Evolutionary conservation across 306 rosid species (phyloP), one percentile per base, ranked within the genome.

Genomic region (Rosa chinensis): DNA sequence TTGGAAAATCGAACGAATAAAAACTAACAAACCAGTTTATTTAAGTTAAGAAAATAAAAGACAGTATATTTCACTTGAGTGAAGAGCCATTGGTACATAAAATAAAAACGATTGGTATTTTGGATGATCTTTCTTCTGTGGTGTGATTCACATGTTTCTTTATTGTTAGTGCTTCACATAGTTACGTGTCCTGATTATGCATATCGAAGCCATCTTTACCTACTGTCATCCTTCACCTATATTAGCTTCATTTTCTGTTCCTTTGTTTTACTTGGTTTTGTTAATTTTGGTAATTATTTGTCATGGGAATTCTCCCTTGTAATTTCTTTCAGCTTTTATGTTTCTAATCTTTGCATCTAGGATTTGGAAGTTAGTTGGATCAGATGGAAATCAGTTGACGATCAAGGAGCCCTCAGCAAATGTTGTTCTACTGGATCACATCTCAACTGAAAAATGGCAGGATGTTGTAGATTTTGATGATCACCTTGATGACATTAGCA

Each of bases 401-500:
- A 86, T 88, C 49, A 89, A 81, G 86, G 99, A 92, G 82, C 95
- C 99, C 50, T 83, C 97, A 17, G 95, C 97, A 76, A 92, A 94
- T 83, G 80, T 90, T 76, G 91, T 94, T 62, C 83, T 94, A 12
- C 70, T 86, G 89, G 99, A 94, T 84, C 90, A 86, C 82, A 90
- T 92, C 78, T 79, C 90, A 32, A 82, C 97, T 10, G 92, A 89
- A 89, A 95, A 90, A 78, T 95, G 97, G 96, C 82, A 84, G 45
- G 92, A 72, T 66, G 80, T 92, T 77, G 92, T 91, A 48, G 99
- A 95, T 82, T 92, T 95, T 56, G 99, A 95, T 66, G 99, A 95
- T 47, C 99, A 95, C 85, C 95, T 92, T 4, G 94, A 95, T 47
- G 99, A 94, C 87, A 92, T 95, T 78, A 95, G 96, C 97, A 90